phyloP scores from a whole-genome alignment of 1,139 yeast species.

The Yamadazyma triangularis region DNA sequence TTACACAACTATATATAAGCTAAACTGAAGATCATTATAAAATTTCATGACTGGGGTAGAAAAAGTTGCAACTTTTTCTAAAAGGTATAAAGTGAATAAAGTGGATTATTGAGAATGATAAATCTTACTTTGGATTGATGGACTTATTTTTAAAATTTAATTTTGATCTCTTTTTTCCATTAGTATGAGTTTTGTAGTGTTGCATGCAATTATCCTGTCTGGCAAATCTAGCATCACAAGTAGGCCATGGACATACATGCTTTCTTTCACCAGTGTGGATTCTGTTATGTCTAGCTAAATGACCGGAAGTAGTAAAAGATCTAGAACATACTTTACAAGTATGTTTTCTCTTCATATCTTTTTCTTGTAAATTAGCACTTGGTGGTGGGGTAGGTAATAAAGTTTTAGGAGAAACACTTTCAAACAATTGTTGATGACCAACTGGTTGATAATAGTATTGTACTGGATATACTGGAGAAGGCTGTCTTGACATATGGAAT shows the following conservation, averaged over 20 bases:
- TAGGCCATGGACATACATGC: constrained; percentile 75
- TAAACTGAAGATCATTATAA: too few species aligned
- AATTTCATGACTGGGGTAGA: too few species aligned
- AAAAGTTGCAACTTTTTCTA: too few species aligned
- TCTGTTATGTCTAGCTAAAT: constrained; percentile 78
- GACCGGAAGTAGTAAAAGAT: constrained; percentile 85
- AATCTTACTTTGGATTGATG: background rate
- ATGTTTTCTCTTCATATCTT: constrained; percentile 39
- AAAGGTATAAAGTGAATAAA: too few species aligned
- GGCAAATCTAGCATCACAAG: constrained; percentile 83
- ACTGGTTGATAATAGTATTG: constrained; percentile 9
- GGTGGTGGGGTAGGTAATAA: constrained; percentile 17
- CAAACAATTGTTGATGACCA: too few species aligned
- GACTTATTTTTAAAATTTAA: constrained; percentile 14
- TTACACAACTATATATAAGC: too few species aligned
- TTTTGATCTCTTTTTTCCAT: constrained; percentile 33
- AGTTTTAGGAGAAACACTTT: constrained; percentile 8
- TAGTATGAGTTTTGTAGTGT: constrained; percentile 77
- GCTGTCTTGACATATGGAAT: constrained; percentile 11
- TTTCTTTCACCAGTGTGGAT: constrained; percentile 91
- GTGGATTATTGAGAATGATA: too few species aligned
- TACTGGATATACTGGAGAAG: constrained; percentile 10
- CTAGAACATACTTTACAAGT: constrained; percentile 63
- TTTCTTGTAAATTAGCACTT: constrained; percentile 5
- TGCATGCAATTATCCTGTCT: constrained; percentile 95